Conservation (phyloP, 768 basidiomycete species). For the Leucosporidium scottii region DNA sequence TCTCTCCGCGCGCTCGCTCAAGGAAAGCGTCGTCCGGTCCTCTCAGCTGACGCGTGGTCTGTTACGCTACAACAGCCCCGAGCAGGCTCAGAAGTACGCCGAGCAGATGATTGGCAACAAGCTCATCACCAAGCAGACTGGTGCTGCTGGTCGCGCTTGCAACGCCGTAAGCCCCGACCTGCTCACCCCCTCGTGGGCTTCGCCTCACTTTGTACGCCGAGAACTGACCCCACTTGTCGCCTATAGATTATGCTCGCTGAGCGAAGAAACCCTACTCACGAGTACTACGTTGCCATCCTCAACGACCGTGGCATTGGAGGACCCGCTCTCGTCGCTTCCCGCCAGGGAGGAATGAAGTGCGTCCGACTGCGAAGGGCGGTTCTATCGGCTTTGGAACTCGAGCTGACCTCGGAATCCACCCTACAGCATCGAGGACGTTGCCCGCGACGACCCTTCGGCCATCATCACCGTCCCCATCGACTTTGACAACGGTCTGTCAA, state of each 20-base stretch:
- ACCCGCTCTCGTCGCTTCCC: conserved; percentile 86
- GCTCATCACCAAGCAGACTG: conserved; percentile 98
- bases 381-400: background rate
- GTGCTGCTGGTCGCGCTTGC: conserved; percentile 81
- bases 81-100: conserved; percentile 80
- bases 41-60: conserved; percentile 3
- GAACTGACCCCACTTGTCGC: background rate
- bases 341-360: conserved; percentile 91
- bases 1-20: background rate
- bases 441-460: conserved; percentile 83
- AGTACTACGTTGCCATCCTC: conserved; percentile 95
- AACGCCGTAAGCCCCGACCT: conserved; percentile 63
- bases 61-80: conserved; percentile 52
- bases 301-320: conserved; percentile 86
- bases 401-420: background rate
- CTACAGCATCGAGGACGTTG: conserved; percentile 82
- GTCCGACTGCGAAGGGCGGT: conserved; percentile 6
- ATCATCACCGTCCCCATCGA: conserved; percentile 93
- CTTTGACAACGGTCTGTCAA: conserved; percentile 70
- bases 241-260: conserved; percentile 93
- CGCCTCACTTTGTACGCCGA: too few species aligned
- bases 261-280: conserved; percentile 83
- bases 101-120: conserved; percentile 87
- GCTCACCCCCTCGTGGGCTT: background rate
- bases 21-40: conserved; percentile 5